Conservation (phyloP, 2,329 filamentous ascomycete genomes). For the Periconia sp. region DNA sequence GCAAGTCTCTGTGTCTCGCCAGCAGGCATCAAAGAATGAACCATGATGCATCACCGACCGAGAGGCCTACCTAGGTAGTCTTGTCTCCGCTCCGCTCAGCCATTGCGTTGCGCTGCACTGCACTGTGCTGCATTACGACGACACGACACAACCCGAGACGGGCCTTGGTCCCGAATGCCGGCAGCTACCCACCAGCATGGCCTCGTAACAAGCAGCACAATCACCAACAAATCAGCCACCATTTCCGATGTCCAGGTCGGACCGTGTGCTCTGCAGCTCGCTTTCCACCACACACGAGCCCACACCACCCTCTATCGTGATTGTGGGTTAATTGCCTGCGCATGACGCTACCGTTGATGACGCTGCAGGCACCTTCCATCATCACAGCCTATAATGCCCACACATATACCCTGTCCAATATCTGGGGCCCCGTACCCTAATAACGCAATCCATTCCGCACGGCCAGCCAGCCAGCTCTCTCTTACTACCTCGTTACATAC, state of each 20-base stretch:
- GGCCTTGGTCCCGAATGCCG: background rate
- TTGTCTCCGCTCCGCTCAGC: too few species aligned
- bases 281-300: constrained; percentile 10
- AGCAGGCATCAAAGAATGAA: too few species aligned
- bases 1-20: too few species aligned
- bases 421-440: too few species aligned
- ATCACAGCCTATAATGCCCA: constrained; percentile 26
- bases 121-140: too few species aligned
- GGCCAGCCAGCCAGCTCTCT: background rate
- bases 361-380: constrained; percentile 14
- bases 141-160: too few species aligned
- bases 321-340: constrained; percentile 12
- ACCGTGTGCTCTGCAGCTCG: too few species aligned
- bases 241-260: constrained; percentile 18
- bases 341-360: constrained; percentile 8
- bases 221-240: constrained; percentile 1
- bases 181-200: background rate
- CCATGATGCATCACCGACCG: background rate
- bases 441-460: background rate
- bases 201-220: background rate
- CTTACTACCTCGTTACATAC: constrained; percentile 12
- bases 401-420: constrained; percentile 33
- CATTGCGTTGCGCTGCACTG: background rate
- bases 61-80: too few species aligned
- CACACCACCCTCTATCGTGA: constrained; percentile 8